A percentile compares a stretch with the other conserved stretches of the same genome.
These are phyloP conservation scores for Ascochyta pisi DNA, from an alignment of 2,329 filamentous ascomycete species.

Conservation along the genomic window DNA sequence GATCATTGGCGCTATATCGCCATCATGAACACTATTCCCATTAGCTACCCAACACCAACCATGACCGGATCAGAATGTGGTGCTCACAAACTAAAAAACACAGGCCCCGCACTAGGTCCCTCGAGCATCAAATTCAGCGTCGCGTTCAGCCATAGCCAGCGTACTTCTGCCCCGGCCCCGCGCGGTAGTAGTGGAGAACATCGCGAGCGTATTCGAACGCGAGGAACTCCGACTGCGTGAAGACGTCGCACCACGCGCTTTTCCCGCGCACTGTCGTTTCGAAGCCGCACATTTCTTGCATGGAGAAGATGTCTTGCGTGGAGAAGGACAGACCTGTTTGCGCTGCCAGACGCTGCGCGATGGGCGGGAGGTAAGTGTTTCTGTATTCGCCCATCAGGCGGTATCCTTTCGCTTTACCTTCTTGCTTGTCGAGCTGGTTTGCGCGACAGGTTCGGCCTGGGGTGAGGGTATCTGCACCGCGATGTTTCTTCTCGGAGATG, in stretches of 20 bases:
- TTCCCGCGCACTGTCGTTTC: constrained; percentile 61
- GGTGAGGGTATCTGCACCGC: constrained; percentile 62
- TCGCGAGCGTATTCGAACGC: constrained; percentile 66
- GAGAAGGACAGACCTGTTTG: constrained; percentile 55
- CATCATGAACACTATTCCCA: constrained; percentile 59
- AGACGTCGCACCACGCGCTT: constrained; percentile 64
- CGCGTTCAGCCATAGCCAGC: constrained; percentile 65
- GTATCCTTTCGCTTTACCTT: constrained; percentile 60
- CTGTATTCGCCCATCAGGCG: constrained; percentile 57
- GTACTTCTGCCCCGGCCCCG: constrained; percentile 64
- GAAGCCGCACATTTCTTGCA: constrained; percentile 69
- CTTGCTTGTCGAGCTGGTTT: constrained; percentile 47
- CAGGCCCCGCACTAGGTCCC: constrained; percentile 51
- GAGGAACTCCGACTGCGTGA: constrained; percentile 61
- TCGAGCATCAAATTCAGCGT: constrained; percentile 58
- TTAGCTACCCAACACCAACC: not conserved
- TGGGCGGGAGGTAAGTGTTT: constrained; percentile 55
- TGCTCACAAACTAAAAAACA: constrained; percentile 64
- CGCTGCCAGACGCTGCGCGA: constrained; percentile 52
- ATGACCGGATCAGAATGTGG: not conserved
- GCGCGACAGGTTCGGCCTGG: constrained; percentile 57
- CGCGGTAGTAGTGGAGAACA: constrained; percentile 64
- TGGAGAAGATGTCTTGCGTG: constrained; percentile 60
- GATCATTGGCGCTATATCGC: constrained; percentile 64
- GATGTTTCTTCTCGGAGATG: constrained; percentile 60